Conservation (phyloP, 192 early-diverging fungal genomes). For the Linnemannia zychae region DNA sequence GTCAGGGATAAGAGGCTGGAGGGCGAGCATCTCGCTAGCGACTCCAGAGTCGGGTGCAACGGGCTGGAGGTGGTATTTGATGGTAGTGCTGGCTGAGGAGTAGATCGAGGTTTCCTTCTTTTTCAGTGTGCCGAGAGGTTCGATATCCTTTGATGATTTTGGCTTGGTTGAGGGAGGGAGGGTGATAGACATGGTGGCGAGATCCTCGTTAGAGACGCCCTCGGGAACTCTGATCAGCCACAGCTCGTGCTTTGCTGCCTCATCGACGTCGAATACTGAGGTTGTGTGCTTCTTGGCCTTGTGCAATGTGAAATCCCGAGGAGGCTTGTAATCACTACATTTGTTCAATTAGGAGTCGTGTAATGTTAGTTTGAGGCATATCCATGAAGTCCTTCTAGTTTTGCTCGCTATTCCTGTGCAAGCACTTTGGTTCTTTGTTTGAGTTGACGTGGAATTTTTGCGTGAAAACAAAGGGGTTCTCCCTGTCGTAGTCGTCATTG, state of each 20-base stretch:
- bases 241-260: slow-evolving; percentile 36
- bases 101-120: slow-evolving; percentile 37
- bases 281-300: slow-evolving; percentile 27
- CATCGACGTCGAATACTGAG: slow-evolving; percentile 40
- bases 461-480: background rate
- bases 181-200: slow-evolving; percentile 38
- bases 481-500: background rate
- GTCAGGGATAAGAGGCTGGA: slow-evolving; percentile 36
- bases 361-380: background rate
- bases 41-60: slow-evolving; percentile 43
- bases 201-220: slow-evolving; percentile 46
- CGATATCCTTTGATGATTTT: slow-evolving; percentile 5
- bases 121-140: slow-evolving; percentile 32
- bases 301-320: slow-evolving; percentile 39
- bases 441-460: background rate
- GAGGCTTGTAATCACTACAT: slow-evolving; percentile 51
- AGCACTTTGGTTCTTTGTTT: background rate
- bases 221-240: slow-evolving; percentile 56
- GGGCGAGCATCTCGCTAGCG: slow-evolving; percentile 44
- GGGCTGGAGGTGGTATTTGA: slow-evolving; percentile 47
- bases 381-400: background rate
- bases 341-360: background rate
- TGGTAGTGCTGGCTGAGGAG: slow-evolving; percentile 22
- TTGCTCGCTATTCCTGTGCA: too few relatives aligned
- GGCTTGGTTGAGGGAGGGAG: slow-evolving; percentile 17